Base-by-base conservation (phyloP, 2,329 filamentous ascomycete species). In the Fusarium dimerum region DNA sequence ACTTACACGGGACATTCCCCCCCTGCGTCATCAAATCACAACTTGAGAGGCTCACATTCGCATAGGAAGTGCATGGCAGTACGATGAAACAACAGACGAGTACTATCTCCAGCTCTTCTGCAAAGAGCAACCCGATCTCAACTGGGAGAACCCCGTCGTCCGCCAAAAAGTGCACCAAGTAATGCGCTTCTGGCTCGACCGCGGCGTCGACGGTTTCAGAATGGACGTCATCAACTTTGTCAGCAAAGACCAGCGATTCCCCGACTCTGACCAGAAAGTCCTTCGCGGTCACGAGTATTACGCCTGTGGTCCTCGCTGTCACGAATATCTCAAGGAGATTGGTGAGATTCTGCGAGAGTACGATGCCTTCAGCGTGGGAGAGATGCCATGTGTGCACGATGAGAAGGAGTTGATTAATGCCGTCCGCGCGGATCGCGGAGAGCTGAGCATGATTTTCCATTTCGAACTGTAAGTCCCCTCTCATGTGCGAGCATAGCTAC, bases 151-250 rank as follows among this genome's bases (percentile, higher is more conserved):
- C 61, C 77, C 78, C 0, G 78, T 79, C 1, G 84, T 89, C 3
- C 80, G 87, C 34, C 71, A 80, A 50, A 86, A 85, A 2, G 84
- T 89, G 2, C 86, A 90, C 66, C 76, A 85, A 40, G 79, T 85
- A 18, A 86, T 90, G 77, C 78, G 80, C 18, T 92, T 91, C 71
- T 92, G 88, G 88, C 79, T 91, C 2, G 77, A 88, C 55, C 81
- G 82, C 39, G 87, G 87, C 2, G 80, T 83, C 1, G 81, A 85
- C 52, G 85, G 85, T 4, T 88, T 87, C 73, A 78, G 85, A 38
- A 80, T 87, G 72, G 84, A 88, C 58, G 83, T 86, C 40, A 86
- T 87, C 68, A 87, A 87, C 68, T 83, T 86, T 66, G 80, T 86
- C 61, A 84, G 80, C 69, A 88, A 88, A 63, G 76, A 81, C 29